A percentile compares a stretch with the other conserved stretches of the same genome.
Evolutionary conservation across 2,329 filamentous ascomycete species (phyloP).

Genomic region (Monosporascus sp.): DNA sequence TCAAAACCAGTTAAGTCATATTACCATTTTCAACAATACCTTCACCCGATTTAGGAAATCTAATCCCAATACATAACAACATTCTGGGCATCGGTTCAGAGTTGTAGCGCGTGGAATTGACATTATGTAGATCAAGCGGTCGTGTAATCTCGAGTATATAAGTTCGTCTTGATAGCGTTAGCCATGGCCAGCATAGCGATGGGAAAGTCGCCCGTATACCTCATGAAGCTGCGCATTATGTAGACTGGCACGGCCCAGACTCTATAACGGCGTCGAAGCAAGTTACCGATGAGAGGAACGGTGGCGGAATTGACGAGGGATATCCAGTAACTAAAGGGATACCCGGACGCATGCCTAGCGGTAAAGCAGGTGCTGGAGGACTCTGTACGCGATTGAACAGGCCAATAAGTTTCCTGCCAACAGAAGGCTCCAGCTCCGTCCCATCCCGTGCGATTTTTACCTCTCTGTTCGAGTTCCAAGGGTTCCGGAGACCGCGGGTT

Average conservation of each 20-base stretch:
- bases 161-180: background rate
- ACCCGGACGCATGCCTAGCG: constrained; percentile 24
- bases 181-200: constrained; percentile 12
- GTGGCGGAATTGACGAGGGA: constrained; percentile 27
- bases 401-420: constrained; percentile 70
- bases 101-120: background rate
- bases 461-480: constrained; percentile 92
- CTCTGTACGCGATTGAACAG: constrained; percentile 64
- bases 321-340: constrained; percentile 33
- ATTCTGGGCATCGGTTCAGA: background rate
- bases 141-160: background rate
- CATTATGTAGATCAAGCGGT: background rate
- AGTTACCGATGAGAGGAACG: constrained; percentile 25
- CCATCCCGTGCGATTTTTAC: constrained; percentile 95
- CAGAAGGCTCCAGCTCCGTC: constrained; percentile 80
- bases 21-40: too few species aligned
- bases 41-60: background rate
- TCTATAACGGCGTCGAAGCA: background rate
- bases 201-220: constrained; percentile 9
- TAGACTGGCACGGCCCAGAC: constrained; percentile 1
- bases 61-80: background rate
- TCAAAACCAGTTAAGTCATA: too few species aligned
- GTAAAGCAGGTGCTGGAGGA: constrained; percentile 21
- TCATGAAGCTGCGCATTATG: constrained; percentile 3
- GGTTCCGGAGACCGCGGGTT: constrained; percentile 80